phyloP scores from a whole-genome alignment of 73 alveolate genomes.

The Vitrella brassicaformis region DNA sequence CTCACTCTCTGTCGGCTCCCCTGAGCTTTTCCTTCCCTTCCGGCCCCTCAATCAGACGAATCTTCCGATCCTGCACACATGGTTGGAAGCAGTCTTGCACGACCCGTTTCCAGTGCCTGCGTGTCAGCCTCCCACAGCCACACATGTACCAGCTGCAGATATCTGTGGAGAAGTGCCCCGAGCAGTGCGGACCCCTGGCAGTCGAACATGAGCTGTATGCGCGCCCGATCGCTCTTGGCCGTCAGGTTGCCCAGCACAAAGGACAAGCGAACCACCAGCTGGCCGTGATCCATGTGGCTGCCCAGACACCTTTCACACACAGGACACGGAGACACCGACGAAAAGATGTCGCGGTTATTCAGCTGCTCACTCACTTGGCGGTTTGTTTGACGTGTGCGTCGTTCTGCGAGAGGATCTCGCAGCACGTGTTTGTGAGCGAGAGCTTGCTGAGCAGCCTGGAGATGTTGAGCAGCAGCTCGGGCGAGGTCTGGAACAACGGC shows the following conservation, averaged over 20 bases:
- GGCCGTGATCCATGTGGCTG: neutral
- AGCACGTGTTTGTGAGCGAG: constrained; percentile 38
- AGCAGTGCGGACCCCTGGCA: no score
- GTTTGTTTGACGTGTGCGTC: neutral
- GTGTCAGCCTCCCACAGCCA: no score
- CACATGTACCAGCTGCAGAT: no score
- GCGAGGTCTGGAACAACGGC: neutral
- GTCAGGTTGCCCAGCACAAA: constrained; percentile 59
- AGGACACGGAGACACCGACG: neutral
- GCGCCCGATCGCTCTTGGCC: constrained; percentile 39
- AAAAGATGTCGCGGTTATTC: neutral
- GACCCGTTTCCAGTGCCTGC: no score
- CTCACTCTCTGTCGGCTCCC: no score
- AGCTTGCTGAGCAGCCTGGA: constrained; percentile 42
- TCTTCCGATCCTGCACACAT: no score
- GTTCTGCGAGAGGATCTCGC: constrained; percentile 2
- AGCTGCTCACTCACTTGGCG: neutral
- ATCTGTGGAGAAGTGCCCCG: no score
- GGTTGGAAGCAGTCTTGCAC: no score
- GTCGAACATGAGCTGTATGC: constrained; percentile 20
- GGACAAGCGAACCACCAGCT: constrained; percentile 32
- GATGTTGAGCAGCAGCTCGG: constrained; percentile 39
- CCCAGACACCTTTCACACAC: neutral
- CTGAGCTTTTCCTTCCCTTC: no score
- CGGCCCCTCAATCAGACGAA: no score